Percentiles rank a stretch among this genome's conserved stretches.
These are phyloP conservation scores for Microsporum ferrugineum DNA, from an alignment of 2,329 filamentous ascomycete species.

Conservation along the genomic window DNA sequence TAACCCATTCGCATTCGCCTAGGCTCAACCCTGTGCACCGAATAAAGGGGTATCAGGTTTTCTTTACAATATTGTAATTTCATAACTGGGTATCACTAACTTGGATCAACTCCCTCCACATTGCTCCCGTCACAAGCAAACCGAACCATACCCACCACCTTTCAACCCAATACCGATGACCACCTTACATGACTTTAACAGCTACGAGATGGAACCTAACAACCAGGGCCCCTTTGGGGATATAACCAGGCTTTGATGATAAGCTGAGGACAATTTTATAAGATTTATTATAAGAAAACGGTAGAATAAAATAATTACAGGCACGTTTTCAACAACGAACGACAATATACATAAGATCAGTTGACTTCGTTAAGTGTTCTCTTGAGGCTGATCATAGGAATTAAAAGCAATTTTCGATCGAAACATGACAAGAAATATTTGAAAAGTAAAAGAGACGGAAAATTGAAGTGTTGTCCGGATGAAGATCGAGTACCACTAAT, in stretches of 20 bases:
- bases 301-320: conserved; percentile 1
- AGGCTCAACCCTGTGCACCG: conserved; percentile 11
- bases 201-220: not conserved
- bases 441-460: not conserved
- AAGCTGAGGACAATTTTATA: not conserved
- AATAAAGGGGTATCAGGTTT: not conserved
- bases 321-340: conserved; percentile 2
- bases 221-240: not conserved
- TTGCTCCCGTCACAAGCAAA: not conserved
- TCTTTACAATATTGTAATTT: not conserved
- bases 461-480: not conserved
- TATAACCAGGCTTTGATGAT: not conserved
- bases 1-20: not conserved
- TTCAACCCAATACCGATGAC: not conserved
- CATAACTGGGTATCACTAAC: not conserved
- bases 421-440: not conserved
- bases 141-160: not conserved
- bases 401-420: not conserved
- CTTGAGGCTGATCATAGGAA: not conserved
- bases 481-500: not conserved
- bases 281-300: not conserved
- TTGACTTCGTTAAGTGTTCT: not conserved
- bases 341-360: conserved; percentile 3
- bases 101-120: not conserved
- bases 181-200: not conserved